These are phyloP conservation scores for Oenanthe javanica DNA, from an alignment of 140 eudicot genomes.

Conservation along the genomic window DNA sequence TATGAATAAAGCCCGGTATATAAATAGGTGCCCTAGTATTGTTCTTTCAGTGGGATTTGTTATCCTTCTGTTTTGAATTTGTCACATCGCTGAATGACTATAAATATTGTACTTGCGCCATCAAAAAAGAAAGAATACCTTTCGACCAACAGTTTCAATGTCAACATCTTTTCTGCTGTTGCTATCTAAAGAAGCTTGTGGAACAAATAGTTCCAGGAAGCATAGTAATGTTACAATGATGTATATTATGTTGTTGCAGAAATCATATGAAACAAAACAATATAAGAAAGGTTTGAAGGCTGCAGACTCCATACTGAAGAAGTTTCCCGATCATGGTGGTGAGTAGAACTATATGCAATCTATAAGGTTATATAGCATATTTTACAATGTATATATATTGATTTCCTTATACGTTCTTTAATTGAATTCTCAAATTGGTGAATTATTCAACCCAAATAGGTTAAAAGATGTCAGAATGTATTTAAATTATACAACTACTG, in stretches of 20 bases:
- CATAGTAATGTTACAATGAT: neutral
- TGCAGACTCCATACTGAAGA: conserved; percentile 88
- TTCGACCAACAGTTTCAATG: neutral
- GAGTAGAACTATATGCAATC: conserved; percentile 15
- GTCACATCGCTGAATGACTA: neutral
- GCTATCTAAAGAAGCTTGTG: neutral
- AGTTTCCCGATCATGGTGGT: conserved; percentile 99
- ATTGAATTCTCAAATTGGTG: neutral
- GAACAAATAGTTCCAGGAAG: neutral
- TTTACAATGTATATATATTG: neutral
- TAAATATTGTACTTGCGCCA: neutral
- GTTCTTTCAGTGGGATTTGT: neutral
- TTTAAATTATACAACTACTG: neutral
- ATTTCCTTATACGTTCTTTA: neutral
- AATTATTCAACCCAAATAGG: neutral
- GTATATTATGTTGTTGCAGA: conserved; percentile 35
- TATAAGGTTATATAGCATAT: neutral
- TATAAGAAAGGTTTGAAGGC: conserved; percentile 97
- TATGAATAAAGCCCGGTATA: neutral
- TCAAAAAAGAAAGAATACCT: neutral
- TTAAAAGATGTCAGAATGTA: neutral
- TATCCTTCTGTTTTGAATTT: neutral
- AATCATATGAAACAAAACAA: conserved; percentile 96
- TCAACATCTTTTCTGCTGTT: neutral
- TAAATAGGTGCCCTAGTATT: neutral